A percentile compares a stretch with the other conserved stretches of the same genome.
These are phyloP conservation scores for Ceratocystiopsis brevicomis DNA, from an alignment of 2,329 filamentous ascomycete genomes.

Conservation along the genomic window DNA sequence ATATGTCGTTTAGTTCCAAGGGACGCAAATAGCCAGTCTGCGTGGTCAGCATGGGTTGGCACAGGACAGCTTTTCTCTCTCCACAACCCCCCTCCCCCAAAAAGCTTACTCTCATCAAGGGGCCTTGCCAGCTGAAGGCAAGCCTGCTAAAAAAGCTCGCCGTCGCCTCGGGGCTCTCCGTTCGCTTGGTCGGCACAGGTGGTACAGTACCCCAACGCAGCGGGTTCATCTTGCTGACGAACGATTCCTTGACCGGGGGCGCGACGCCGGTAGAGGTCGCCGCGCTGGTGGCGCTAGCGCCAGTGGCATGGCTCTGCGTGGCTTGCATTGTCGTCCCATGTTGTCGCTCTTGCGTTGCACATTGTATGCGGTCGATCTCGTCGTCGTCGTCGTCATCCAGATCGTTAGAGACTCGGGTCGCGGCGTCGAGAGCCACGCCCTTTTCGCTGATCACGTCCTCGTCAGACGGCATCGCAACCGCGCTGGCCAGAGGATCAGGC, in stretches of 20 bases:
- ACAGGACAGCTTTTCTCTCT: not conserved
- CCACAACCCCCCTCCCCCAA: not conserved
- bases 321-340: too few relatives aligned
- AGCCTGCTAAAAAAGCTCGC: conserved; percentile 58
- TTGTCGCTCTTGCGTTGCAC: too few relatives aligned
- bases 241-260: conserved; percentile 25
- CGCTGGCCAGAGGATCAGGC: conserved; percentile 7
- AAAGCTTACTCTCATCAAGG: conserved; percentile 54
- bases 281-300: conserved; percentile 27
- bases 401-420: conserved; percentile 3
- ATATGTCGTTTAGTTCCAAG: conserved; percentile 71
- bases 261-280: not conserved
- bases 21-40: conserved; percentile 70
- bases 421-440: conserved; percentile 13
- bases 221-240: conserved; percentile 45
- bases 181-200: conserved; percentile 32
- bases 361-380: not conserved
- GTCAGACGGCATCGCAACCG: not conserved
- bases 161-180: conserved; percentile 46
- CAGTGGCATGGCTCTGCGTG: conserved; percentile 32
- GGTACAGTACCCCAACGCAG: conserved; percentile 39
- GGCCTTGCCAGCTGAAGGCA: conserved; percentile 79
- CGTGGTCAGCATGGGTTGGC: conserved; percentile 5
- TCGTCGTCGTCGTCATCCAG: conserved; percentile 20
- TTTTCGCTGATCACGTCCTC: conserved; percentile 9